Evolutionary conservation across 441 rosid genomes (phyloP), one percentile per base, ranked within the genome.

Genomic region (Adansonia gregorii): DNA sequence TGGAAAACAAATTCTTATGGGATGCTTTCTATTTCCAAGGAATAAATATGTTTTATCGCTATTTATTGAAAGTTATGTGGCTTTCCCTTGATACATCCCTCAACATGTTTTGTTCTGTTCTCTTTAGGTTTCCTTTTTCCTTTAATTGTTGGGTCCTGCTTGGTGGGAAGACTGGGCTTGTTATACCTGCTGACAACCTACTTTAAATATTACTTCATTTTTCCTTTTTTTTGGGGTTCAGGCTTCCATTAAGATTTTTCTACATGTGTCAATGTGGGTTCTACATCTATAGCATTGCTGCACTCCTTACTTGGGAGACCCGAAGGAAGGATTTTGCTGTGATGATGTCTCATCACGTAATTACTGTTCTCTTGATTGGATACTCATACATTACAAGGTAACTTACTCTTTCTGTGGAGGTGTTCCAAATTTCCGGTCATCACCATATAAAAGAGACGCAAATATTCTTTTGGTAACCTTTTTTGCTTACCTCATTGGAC

Each of bases 271-370:
- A 94, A 83, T 91, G 97, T 56, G 99, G 98, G 55, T 94, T 95
- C 87, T 91, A 92, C 86, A 66, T 86, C 72, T 91, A 87, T 74
- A 89, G 89, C 82, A 89, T 91, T 76, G 92, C 89, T 72, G 98
- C 98, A 12, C 92, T 95, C 77, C 92, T 94, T 78, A 81, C 78
- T 4, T 94, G 98, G 99, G 99, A 95, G 83, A 95, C 97, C 19
- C 91, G 95, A 84, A 86, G 99, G 78, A 95, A 95, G 79, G 99
- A 95, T 87, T 93, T 94, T 83, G 60, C 92, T 78, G 98, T 95
- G 55, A 95, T 92, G 99, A 92, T 95, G 97, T 91, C 99, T 79
- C 99, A 94, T 87, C 98, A 94, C 89, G 88, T 94, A 49, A 86
- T 92, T 72, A 90, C 99, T 4, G 91, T 89, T 84, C 9, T 89